Evolutionary conservation across 257 asterid genomes (phyloP).

Genomic region (Nicotiana undulata): DNA sequence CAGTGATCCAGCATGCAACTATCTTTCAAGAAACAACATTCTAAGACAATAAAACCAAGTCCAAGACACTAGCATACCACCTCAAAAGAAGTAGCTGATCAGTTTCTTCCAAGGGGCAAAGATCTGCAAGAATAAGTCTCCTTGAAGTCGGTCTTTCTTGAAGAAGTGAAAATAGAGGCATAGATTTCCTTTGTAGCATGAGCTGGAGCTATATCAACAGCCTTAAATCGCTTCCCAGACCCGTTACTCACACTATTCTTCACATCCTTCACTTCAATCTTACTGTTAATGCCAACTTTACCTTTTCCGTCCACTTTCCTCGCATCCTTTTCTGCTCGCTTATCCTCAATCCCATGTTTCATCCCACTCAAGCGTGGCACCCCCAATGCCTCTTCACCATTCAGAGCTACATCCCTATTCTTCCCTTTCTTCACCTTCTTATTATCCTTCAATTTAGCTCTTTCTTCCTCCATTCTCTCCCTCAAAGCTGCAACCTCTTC

Average conservation of each 20-base stretch:
- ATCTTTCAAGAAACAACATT: neutral
- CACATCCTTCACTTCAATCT: slow-evolving; percentile 18
- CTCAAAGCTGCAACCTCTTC: slow-evolving; percentile 69
- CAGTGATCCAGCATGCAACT: neutral
- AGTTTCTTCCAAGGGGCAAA: slow-evolving; percentile 88
- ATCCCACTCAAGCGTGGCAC: slow-evolving; percentile 41
- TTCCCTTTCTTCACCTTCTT: slow-evolving; percentile 56
- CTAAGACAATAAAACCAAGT: neutral
- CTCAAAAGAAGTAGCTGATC: slow-evolving; percentile 19
- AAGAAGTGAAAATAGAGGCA: slow-evolving; percentile 82
- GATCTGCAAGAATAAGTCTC: slow-evolving; percentile 87
- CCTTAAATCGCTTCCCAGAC: slow-evolving; percentile 53
- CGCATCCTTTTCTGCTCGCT: slow-evolving; percentile 13
- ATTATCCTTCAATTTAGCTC: slow-evolving; percentile 31
- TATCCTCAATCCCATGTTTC: slow-evolving; percentile 53
- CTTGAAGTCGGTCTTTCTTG: slow-evolving; percentile 66
- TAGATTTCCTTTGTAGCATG: slow-evolving; percentile 66
- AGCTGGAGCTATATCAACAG: slow-evolving; percentile 51
- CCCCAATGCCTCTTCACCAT: slow-evolving; percentile 26
- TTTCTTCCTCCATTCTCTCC: slow-evolving; percentile 67
- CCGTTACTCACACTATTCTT: slow-evolving; percentile 19
- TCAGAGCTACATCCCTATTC: slow-evolving; percentile 25
- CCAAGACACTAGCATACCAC: slow-evolving; percentile 19
- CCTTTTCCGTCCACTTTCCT: slow-evolving; percentile 15
- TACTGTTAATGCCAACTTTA: slow-evolving; percentile 21